A percentile compares a stretch with the other conserved stretches of the same genome.
Evolutionary conservation across 73 alveolate species (phyloP).

Genomic region (Paramecium primaurelia): DNA sequence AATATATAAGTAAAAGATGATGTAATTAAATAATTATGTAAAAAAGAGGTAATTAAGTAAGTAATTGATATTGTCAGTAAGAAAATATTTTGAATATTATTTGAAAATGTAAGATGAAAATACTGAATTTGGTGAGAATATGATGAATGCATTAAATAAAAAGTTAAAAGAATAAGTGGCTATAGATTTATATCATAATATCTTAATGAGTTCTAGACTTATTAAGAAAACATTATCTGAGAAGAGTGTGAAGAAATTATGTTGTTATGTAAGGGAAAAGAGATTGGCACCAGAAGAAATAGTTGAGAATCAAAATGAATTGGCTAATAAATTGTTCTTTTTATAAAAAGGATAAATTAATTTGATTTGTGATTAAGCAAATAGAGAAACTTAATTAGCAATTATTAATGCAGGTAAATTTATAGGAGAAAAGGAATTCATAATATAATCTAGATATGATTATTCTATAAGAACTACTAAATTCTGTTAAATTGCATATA

Average conservation of each 20-base stretch:
- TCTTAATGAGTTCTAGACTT: neutral
- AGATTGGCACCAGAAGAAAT: neutral
- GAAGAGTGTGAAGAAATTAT: neutral
- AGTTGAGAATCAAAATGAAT: neutral
- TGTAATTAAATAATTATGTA: neutral
- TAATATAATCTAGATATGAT: neutral
- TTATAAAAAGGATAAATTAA: neutral
- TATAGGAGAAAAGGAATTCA: slow-evolving; percentile 19
- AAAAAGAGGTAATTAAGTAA: neutral
- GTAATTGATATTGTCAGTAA: neutral
- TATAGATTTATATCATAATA: neutral
- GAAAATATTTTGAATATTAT: neutral
- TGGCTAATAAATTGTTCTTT: neutral
- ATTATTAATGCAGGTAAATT: neutral
- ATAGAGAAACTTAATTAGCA: neutral
- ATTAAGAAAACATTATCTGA: neutral
- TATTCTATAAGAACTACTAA: neutral
- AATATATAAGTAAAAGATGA: neutral
- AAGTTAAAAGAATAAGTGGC: neutral
- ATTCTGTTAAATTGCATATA: neutral
- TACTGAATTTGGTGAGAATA: neutral
- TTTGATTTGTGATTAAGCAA: neutral
- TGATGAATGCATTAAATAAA: neutral
- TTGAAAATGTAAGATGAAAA: neutral
- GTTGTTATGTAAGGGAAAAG: neutral